Base-by-base conservation (phyloP, 2,329 filamentous ascomycete genomes). In the Diaporthe velutina region DNA sequence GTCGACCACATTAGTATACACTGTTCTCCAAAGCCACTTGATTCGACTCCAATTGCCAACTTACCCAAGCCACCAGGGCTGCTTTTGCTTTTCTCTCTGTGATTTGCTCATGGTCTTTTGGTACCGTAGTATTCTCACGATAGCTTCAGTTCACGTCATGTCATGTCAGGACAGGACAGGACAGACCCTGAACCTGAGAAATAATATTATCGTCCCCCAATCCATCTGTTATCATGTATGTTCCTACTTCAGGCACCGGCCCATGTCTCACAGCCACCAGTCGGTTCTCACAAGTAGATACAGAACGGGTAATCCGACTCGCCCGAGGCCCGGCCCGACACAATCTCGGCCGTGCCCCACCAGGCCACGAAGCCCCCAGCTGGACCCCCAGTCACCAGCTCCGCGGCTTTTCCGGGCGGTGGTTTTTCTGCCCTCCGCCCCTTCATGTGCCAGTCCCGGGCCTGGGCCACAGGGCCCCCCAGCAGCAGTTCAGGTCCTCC, bases 41-140 rank as follows among this genome's bases (percentile, higher is more conserved):
- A 54, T 13, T 33, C 19, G 57, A 8, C 13, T 66, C 4, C 19
- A 28, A 17, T 12, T 4, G 15, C 8, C 5, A 10, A 77, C 83
- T 78, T 76, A 86, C 85, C 85, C 85, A 19, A 86, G 81, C 85
- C 85, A 86, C 71, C 86, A 84, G 3, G 85, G 84, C 78, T 86
- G 84, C 73, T 84, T 84, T 42, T 83, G 58, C 78, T 83, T 78
- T 61, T 75, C 74, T 50, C 67, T 66, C 35, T 61, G 70, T 33
- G 71, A 73, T 54, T 71, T 73, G n/a, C 61, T 48, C 74, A 73
- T 71, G 54, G 13, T 28, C 38, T 33, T 28, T n/a, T 3, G n/a
- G n/a, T n/a, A n/a, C n/a, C n/a, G n/a, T n/a, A n/a, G n/a, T 12
- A 13, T 10, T 35, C 7, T 67, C 64, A 67, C 45, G 33, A 52